Percentiles rank a stretch among this genome's conserved stretches.
Evolutionary conservation across 345 rosid species (phyloP).

Genomic region (Rhizophora mangle): DNA sequence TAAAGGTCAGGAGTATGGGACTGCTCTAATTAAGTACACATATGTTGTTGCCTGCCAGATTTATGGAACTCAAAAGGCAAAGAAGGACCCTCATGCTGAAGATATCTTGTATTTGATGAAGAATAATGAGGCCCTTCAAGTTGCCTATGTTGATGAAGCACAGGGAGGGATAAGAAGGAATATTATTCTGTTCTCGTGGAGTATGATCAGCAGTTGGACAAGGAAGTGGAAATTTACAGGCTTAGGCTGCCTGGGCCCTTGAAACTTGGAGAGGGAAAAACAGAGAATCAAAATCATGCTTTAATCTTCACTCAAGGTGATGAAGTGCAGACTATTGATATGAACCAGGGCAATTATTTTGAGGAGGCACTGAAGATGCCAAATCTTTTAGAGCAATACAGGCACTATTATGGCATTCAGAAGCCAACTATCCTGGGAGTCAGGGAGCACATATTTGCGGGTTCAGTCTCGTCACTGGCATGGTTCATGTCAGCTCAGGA

Average conservation of each 20-base stretch:
- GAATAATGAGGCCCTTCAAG: slow-evolving; percentile 84
- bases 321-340: slow-evolving; percentile 96
- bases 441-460: slow-evolving; percentile 91
- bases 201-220: slow-evolving; percentile 66
- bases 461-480: slow-evolving; percentile 79
- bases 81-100: slow-evolving; percentile 81
- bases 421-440: slow-evolving; percentile 91
- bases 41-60: slow-evolving; percentile 97
- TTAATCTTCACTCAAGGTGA: slow-evolving; percentile 93
- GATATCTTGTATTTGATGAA: slow-evolving; percentile 83
- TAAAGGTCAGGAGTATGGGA: slow-evolving; percentile 84
- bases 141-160: slow-evolving; percentile 86
- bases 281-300: slow-evolving; percentile 98
- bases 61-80: slow-evolving; percentile 88
- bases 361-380: slow-evolving; percentile 98
- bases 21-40: slow-evolving; percentile 88
- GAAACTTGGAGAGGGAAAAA: slow-evolving; percentile 98
- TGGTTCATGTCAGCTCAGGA: slow-evolving; percentile 31
- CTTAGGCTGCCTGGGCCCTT: slow-evolving; percentile 88
- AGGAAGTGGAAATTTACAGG: slow-evolving; percentile 91
- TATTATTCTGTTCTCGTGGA: slow-evolving; percentile 94
- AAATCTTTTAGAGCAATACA: slow-evolving; percentile 89
- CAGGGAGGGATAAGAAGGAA: slow-evolving; percentile 62
- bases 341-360: slow-evolving; percentile 98
- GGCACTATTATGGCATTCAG: slow-evolving; percentile 58